Percentiles rank a stretch among this genome's conserved stretches.
Evolutionary conservation across 495 filamentous ascomycete genomes (phyloP).

Genomic region (Bombardia bombarda): DNA sequence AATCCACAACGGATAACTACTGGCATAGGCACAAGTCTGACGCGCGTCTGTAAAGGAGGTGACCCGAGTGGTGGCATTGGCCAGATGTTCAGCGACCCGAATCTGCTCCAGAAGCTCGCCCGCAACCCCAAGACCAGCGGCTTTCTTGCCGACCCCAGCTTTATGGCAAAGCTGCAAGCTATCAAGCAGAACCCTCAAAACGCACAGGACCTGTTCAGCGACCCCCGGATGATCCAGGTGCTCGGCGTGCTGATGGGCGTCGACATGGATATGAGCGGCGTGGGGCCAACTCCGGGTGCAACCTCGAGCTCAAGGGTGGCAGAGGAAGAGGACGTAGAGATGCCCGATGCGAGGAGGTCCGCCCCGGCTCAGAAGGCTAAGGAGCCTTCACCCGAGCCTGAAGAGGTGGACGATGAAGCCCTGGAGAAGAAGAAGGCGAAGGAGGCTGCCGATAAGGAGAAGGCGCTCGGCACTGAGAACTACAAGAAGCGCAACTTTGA

Average conservation of each 20-base stretch:
- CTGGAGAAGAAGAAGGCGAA: constrained; percentile 80
- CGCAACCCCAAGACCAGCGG: constrained; percentile 84
- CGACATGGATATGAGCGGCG: constrained; percentile 76
- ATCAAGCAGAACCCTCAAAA: constrained; percentile 73
- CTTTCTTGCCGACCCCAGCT: constrained; percentile 75
- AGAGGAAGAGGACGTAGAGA: constrained; percentile 66
- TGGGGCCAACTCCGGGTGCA: constrained; percentile 37
- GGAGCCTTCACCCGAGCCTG: constrained; percentile 51
- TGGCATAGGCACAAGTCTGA: too few relatives aligned
- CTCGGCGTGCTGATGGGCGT: constrained; percentile 89
- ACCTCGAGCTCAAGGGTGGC: constrained; percentile 40
- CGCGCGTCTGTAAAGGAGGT: constrained; percentile 28
- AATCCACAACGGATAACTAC: not conserved
- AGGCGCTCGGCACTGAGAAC: constrained; percentile 84
- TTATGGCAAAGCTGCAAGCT: constrained; percentile 83
- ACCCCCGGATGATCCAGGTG: constrained; percentile 89
- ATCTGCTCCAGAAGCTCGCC: constrained; percentile 81
- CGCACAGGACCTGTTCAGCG: constrained; percentile 70
- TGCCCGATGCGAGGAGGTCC: constrained; percentile 54
- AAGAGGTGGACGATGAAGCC: constrained; percentile 70
- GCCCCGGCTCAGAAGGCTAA: constrained; percentile 39
- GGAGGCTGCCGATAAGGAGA: constrained; percentile 88
- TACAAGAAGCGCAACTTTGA: constrained; percentile 99
- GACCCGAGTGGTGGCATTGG: constrained; percentile 72
- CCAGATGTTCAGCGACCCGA: constrained; percentile 87